Base-by-base conservation (phyloP, 257 asterid species). In the Przewalskia tangutica region DNA sequence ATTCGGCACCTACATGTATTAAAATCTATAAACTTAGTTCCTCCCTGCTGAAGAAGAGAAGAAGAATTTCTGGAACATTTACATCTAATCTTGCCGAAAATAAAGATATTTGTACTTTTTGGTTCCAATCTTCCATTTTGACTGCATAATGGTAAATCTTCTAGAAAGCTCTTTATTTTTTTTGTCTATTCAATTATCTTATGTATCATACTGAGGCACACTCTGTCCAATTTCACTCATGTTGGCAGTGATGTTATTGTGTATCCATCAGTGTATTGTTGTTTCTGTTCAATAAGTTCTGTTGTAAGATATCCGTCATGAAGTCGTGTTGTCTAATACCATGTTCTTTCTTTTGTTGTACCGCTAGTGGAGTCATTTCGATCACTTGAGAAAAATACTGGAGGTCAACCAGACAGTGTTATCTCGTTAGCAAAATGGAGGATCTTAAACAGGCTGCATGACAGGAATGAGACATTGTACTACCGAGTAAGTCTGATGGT, bases 391-490 rank as follows among this genome's bases (percentile, higher is more conserved):
- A 91, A 87, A 79, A 96, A 94, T 84, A 94, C 99, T 65, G 91
- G 89, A 89, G 98, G 97, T 60, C 97, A 91, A 82, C 64, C 92
- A 59, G 85, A 85, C 46, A 86, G 89, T 65, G 81, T 86, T 85
- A 90, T 93, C 67, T 83, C 99, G 38, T 91, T 96, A 87, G 89
- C 98, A 17, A 96, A 96, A 89, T 96, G 99, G 99, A 94, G 99
- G 88, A 94, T 96, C 85, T 86, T 96, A 86, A 96, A 96, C 86
- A 92, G 99, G 85, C 92, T 96, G 83, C 99, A 96, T 46, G 99
- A 96, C 90, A 89, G 99, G 86, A 96, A 96, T 85, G 99, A 96
- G 91, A 96, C 99, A 83, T 83, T 96, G 82, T 96, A 96, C 89
- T 96, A 96, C 89, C 86, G 99, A 83, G 99, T 94, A 91, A 90